Conservation (phyloP, 179 eudicot genomes). For the Carnegiea gigantea region DNA sequence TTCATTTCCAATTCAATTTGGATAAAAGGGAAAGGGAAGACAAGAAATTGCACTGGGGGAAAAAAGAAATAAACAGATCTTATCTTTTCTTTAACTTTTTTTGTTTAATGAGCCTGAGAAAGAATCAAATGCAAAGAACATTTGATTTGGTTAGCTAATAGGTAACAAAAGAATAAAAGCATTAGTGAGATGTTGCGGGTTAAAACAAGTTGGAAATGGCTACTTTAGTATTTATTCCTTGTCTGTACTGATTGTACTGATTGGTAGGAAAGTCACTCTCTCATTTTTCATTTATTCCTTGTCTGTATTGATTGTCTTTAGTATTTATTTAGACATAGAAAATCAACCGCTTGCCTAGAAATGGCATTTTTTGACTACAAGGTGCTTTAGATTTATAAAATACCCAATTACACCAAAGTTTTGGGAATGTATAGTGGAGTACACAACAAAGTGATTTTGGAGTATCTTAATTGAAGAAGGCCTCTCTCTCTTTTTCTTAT, state of each 20-base stretch:
- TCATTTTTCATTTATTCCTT: constrained; percentile 4
- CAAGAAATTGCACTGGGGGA: not conserved
- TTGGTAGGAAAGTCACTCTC: not conserved
- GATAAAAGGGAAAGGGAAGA: not conserved
- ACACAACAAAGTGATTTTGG: no score
- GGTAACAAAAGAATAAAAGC: constrained; percentile 15
- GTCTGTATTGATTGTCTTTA: not conserved
- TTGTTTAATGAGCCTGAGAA: not conserved
- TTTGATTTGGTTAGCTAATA: constrained; percentile 16
- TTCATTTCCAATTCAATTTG: not conserved
- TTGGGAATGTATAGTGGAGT: no score
- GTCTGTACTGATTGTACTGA: no score
- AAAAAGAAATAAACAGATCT: not conserved
- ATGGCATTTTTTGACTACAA: not conserved
- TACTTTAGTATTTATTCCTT: not conserved
- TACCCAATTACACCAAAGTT: no score
- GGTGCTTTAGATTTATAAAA: no score
- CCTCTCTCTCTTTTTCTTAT: no score
- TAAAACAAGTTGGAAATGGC: not conserved
- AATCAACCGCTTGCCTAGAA: not conserved
- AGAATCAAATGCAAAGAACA: constrained; percentile 7
- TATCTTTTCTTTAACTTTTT: no score
- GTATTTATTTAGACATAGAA: not conserved
- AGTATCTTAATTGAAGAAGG: no score
- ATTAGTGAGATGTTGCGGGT: not conserved